Base-by-base conservation (phyloP, 257 asterid species). In the Solanum corneliomulleri region DNA sequence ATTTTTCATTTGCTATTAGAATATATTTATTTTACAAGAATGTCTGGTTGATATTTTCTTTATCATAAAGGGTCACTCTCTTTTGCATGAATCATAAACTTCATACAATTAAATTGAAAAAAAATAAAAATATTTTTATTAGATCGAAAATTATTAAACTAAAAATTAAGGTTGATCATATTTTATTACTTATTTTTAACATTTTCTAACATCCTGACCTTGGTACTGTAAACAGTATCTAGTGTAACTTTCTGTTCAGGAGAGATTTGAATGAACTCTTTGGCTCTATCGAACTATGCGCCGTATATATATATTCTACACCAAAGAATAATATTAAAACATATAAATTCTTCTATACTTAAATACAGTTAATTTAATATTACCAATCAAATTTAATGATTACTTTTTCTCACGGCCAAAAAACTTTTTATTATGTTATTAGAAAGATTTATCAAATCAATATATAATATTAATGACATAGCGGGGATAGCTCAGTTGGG, bases 401-500 rank as follows among this genome's bases (percentile, higher is more conserved):
- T 16, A 52, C 23, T 52, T 52, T 52, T 52, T 16, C 9, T 52
- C 6, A 52, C 3, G 9, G 23, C 4, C 23, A 52, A 52, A 52
- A 16, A 52, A 52, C 1, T 2, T 9, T 52, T 52, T 0, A 16
- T 52, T 52, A 52, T 52, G 1, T 18, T 52, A 52, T 6, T 16
- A 15, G 9, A 49, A 49, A 49, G 1, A 49, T 14, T 0, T 49
- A 15, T 49, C 4, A 49, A 49, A 2, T 49, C 5, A 13, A 49
- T 56, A 56, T 18, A 56, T 56, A 1, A 20, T 56, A 2, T 6
- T 18, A 0, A 23, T 0, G 15, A 3, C 7, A 70, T 7, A 39
- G 97, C 95, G 96, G 97, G 97, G 96, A 95, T 94, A 95, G 97
- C 96, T 93, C 97, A 93, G 94, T 95, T 94, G 97, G 98, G 97